Conservation (phyloP, 495 filamentous ascomycete genomes). For the Podospora pseudoanserina region DNA sequence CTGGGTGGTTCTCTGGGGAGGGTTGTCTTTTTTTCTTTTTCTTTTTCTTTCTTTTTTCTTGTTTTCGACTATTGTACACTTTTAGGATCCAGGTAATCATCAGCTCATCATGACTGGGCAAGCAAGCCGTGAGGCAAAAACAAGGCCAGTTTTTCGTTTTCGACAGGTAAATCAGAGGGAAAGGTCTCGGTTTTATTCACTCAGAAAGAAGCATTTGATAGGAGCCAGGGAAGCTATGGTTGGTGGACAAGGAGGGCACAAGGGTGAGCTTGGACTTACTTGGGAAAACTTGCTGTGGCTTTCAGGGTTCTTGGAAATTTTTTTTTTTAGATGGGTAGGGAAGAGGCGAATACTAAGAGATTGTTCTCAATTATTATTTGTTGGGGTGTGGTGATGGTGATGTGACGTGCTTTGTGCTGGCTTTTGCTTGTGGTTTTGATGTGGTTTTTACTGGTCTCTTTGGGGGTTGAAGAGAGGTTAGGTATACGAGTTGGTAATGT, state of each 20-base stretch:
- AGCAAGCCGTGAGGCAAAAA: background rate
- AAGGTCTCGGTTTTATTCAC: background rate
- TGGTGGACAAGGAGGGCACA: background rate
- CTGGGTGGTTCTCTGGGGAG: too few relatives aligned
- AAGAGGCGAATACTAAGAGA: background rate
- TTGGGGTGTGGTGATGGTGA: too few relatives aligned
- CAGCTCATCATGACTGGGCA: background rate
- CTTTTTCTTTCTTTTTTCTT: too few relatives aligned
- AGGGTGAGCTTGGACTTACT: background rate
- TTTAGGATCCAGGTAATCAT: background rate
- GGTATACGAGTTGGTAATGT: too few relatives aligned
- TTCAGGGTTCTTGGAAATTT: background rate
- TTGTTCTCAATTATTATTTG: too few relatives aligned
- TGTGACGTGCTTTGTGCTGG: too few relatives aligned
- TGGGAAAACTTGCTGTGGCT: background rate
- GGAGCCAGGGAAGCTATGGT: background rate
- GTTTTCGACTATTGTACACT: background rate
- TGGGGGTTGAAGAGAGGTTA: too few relatives aligned
- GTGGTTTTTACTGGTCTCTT: too few relatives aligned
- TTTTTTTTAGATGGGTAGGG: background rate
- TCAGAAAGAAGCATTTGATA: background rate
- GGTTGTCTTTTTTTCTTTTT: too few relatives aligned
- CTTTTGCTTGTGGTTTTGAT: too few relatives aligned
- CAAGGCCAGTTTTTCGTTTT: background rate
- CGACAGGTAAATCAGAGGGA: background rate